Base-by-base conservation (phyloP, 2,329 filamentous ascomycete species). In the Penicillium rolfsii region DNA sequence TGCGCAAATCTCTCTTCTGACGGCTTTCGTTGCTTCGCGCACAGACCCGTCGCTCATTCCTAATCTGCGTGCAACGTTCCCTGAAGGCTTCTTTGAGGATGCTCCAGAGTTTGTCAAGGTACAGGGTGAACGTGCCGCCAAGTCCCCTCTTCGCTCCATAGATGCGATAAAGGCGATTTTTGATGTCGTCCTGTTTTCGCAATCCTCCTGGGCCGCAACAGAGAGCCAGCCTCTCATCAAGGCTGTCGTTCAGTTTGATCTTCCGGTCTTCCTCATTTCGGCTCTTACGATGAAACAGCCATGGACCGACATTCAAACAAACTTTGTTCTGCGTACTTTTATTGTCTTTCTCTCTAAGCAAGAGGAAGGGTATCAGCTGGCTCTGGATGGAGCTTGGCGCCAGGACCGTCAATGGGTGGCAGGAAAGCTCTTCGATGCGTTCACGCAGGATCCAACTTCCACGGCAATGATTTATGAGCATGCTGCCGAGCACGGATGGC, bases 1-100 rank as follows among this genome's bases (percentile, higher is more conserved):
- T 64, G 91, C 95, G 0, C 94, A 98, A 66, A 81, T 99, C 38
- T 96, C 93, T n/a, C 97, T 98, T 74, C 86, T 98, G 57, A 89
- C 90, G 64, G 93, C 93, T 19, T 97, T 94, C 74, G 84, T 94
- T 24, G 91, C 90, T 4, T 84, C 93, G 59, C 86, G 85, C 12
- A 83, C 97, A 28, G 93, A 98, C 74, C 90, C 91, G 3, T 90
- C 88, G 12, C 90, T 90, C 38, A 95, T 98, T 60, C 94, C 93
- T 0, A 87, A 89, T 36, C 84, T 98, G 38, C 86, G 91, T 58
- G 85, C 87, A 26, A 91, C 92, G 2, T 96, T 97, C 73, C 87
- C 87, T 2, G 65, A 83, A 33, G 83, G 86, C 54, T 85, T 89
- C 45, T 90, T 89, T 69, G 81, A 83, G 54, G 83, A 84, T 59